Percentiles rank a stretch among this genome's conserved stretches.
phyloP scores from a whole-genome alignment of 345 rosid genomes.

The Salix purpurea region DNA sequence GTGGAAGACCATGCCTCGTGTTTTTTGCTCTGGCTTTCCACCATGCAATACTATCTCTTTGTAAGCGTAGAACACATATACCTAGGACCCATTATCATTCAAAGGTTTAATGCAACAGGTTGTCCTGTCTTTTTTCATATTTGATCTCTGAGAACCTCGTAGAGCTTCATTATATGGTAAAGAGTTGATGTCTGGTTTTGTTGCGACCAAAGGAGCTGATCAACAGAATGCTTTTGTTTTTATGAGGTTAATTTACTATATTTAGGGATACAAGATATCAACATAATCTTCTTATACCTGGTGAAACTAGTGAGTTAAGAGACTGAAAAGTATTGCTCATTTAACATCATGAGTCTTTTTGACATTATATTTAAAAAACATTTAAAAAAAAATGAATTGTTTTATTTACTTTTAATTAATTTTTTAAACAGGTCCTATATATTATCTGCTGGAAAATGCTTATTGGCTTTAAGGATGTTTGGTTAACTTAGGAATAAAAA shows the following conservation, averaged over 20 bases:
- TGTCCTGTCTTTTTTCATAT: neutral
- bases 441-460: no score
- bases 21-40: neutral
- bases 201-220: neutral
- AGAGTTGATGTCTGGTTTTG: neutral
- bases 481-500: no score
- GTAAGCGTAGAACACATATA: neutral
- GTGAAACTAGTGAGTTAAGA: neutral
- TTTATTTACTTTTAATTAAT: no score
- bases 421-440: no score
- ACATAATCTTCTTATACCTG: neutral
- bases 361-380: no score
- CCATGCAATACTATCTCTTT: neutral
- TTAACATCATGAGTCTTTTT: neutral
- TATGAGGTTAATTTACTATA: neutral
- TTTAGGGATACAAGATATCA: neutral
- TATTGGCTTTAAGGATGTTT: no score
- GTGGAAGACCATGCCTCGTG: neutral
- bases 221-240: neutral
- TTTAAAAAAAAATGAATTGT: no score
- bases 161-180: neutral
- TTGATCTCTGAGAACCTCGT: neutral
- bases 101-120: neutral
- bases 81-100: neutral
- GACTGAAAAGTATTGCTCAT: neutral